phyloP scores from a whole-genome alignment of 805 yeast species.

The Naumovozyma dairenensis region DNA sequence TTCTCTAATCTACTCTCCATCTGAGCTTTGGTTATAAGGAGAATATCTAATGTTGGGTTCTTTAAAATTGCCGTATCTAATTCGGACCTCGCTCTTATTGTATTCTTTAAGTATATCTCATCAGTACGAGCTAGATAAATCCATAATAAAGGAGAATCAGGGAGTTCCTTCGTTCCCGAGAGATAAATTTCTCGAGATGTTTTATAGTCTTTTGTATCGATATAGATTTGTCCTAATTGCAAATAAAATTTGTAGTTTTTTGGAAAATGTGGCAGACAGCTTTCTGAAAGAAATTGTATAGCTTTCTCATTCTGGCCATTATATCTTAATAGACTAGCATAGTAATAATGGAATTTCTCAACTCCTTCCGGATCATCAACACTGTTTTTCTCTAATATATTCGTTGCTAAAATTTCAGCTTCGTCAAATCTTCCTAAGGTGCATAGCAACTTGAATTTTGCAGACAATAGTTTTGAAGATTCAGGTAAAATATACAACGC shows the following conservation, averaged over 20 bases:
- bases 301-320: slow-evolving; percentile 31
- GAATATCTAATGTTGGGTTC: slow-evolving; percentile 38
- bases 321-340: slow-evolving; percentile 42
- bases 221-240: slow-evolving; percentile 51
- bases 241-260: slow-evolving; percentile 43
- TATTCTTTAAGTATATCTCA: slow-evolving; percentile 31
- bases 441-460: slow-evolving; percentile 56
- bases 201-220: slow-evolving; percentile 23
- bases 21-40: slow-evolving; percentile 50
- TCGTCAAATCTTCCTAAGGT: slow-evolving; percentile 30
- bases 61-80: slow-evolving; percentile 56
- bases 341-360: slow-evolving; percentile 53
- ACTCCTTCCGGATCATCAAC: slow-evolving; percentile 4
- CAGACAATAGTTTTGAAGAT: slow-evolving; percentile 56
- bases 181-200: slow-evolving; percentile 41
- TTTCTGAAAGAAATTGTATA: slow-evolving; percentile 30
- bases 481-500: slow-evolving; percentile 38
- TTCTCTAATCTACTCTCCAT: slow-evolving; percentile 49
- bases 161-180: slow-evolving; percentile 41
- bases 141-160: slow-evolving; percentile 45
- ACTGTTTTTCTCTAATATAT: slow-evolving; percentile 33
- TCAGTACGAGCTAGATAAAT: slow-evolving; percentile 39
- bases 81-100: slow-evolving; percentile 57
- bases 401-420: slow-evolving; percentile 26
- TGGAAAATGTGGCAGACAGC: slow-evolving; percentile 42